Conservation (phyloP, 306 rosid species). For the Chamaecrista fasciculata region DNA sequence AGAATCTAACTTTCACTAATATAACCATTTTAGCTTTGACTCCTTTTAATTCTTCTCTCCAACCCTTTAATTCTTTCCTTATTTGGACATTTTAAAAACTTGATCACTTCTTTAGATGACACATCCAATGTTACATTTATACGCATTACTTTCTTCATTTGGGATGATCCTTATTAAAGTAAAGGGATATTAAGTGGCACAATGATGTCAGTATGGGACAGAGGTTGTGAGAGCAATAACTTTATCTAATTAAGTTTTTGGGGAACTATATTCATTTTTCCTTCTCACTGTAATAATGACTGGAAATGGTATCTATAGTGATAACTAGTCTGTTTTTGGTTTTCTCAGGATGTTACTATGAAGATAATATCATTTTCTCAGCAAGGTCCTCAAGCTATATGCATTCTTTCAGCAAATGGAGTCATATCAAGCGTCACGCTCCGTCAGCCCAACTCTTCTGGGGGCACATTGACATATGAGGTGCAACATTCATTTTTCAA, state of each 20-base stretch:
- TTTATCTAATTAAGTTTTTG: constrained; percentile 6
- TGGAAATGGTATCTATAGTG: constrained; percentile 17
- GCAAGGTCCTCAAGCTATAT: constrained; percentile 92
- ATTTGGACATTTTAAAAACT: background rate
- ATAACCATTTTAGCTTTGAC: background rate
- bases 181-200: background rate
- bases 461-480: constrained; percentile 87
- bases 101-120: constrained; percentile 1
- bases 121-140: background rate
- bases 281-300: constrained; percentile 13
- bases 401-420: constrained; percentile 92
- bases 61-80: background rate
- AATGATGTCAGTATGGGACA: background rate
- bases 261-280: constrained; percentile 1
- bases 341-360: constrained; percentile 83
- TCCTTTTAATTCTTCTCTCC: background rate
- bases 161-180: background rate
- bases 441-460: constrained; percentile 84
- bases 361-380: constrained; percentile 96
- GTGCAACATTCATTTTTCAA: constrained; percentile 22
- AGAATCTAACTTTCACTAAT: background rate
- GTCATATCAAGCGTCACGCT: constrained; percentile 90
- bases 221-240: constrained; percentile 2
- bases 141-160: constrained; percentile 1
- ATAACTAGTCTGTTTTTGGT: constrained; percentile 23